These are phyloP conservation scores for Hevea brasiliensis DNA, from an alignment of 345 rosid species.

Conservation along the genomic window DNA sequence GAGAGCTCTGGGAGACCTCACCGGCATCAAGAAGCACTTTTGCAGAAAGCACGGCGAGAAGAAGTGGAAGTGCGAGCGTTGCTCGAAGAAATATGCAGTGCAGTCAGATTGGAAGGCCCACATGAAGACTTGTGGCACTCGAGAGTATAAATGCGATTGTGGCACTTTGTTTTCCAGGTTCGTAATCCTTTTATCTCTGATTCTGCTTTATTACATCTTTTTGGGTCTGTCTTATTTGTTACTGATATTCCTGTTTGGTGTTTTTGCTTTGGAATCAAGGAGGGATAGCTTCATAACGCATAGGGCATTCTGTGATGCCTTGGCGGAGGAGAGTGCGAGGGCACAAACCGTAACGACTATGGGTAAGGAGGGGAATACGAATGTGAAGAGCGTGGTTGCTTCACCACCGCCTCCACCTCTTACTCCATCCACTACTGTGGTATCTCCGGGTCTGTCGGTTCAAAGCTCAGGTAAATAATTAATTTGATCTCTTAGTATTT, in stretches of 20 bases:
- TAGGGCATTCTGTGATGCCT: slow-evolving; percentile 77
- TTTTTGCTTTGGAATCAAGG: slow-evolving; percentile 24
- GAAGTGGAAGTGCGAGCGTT: slow-evolving; percentile 79
- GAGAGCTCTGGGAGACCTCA: slow-evolving; percentile 79
- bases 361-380: slow-evolving; percentile 15
- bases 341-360: slow-evolving; percentile 22
- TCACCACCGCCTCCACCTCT: slow-evolving; percentile 66
- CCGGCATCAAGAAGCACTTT: slow-evolving; percentile 83
- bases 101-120: slow-evolving; percentile 89
- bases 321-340: slow-evolving; percentile 66
- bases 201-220: not conserved
- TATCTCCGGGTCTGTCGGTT: slow-evolving; percentile 63
- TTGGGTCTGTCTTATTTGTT: not conserved
- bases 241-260: not conserved
- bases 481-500: too few relatives aligned
- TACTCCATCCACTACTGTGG: slow-evolving; percentile 58
- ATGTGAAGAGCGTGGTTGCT: slow-evolving; percentile 17
- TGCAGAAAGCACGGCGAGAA: slow-evolving; percentile 79
- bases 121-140: slow-evolving; percentile 74
- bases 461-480: slow-evolving; percentile 61
- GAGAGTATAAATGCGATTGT: slow-evolving; percentile 75
- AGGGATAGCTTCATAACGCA: slow-evolving; percentile 80
- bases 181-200: not conserved
- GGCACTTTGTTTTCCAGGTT: slow-evolving; percentile 77
- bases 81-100: slow-evolving; percentile 78